phyloP scores from a whole-genome alignment of 2,329 filamentous ascomycete species.

The Cladorrhinum sp. region DNA sequence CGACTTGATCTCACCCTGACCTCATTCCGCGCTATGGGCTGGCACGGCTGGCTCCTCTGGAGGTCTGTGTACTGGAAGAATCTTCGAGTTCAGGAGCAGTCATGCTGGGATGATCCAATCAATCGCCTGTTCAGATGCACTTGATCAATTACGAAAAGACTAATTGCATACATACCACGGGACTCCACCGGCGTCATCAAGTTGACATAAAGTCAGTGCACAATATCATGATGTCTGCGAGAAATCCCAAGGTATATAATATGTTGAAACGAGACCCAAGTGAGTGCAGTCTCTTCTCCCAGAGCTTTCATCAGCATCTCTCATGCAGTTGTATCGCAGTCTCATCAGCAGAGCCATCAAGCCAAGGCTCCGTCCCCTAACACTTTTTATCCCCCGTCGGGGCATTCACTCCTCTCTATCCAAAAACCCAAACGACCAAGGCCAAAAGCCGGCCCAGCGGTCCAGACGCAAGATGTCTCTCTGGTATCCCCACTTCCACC shows the following conservation, averaged over 20 bases:
- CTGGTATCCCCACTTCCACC: constrained; percentile 17
- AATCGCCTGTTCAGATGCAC: background rate
- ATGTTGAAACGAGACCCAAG: background rate
- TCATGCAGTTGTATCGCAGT: background rate
- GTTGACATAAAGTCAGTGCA: background rate
- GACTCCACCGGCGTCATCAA: background rate
- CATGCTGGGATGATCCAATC: background rate
- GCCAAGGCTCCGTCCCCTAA: background rate
- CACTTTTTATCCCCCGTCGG: background rate
- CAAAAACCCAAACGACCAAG: background rate
- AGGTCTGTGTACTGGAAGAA: background rate
- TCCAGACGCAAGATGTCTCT: constrained; percentile 21
- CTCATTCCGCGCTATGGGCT: too few species aligned
- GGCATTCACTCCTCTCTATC: background rate
- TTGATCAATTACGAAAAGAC: background rate
- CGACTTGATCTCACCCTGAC: too few species aligned
- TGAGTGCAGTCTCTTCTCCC: background rate
- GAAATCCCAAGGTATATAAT: background rate
- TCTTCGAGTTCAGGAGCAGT: background rate
- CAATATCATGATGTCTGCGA: background rate
- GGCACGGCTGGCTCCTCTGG: too few species aligned
- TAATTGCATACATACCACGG: background rate
- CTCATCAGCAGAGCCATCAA: background rate
- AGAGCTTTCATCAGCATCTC: background rate
- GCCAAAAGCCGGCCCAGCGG: background rate